A percentile compares a stretch with the other conserved stretches of the same genome.
Conservation (phyloP, 225 moss, liverwort and hornwort genomes). For the Polytrichum formosum region DNA sequence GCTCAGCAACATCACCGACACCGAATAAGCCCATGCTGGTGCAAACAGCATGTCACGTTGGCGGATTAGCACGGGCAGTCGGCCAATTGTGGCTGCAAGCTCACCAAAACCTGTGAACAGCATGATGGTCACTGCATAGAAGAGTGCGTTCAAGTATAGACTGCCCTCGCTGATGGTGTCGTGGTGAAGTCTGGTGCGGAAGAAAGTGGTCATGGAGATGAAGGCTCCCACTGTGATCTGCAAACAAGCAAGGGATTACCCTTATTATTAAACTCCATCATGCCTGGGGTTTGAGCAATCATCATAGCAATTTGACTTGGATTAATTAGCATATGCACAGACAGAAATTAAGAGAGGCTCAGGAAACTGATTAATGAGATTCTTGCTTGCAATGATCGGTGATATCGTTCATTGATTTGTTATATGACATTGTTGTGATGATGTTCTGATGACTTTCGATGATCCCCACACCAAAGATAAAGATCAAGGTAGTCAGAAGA, state of each 20-base stretch:
- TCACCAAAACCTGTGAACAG: conserved; percentile 73
- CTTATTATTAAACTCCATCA: too few relatives aligned
- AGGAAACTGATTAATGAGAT: too few relatives aligned
- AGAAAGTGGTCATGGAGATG: conserved; percentile 42
- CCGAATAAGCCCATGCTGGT: conserved; percentile 53
- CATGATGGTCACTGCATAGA: conserved; percentile 49
- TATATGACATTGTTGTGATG: too few relatives aligned
- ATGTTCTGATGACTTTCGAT: too few relatives aligned
- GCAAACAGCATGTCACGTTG: conserved; percentile 53
- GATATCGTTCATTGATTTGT: too few relatives aligned
- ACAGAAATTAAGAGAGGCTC: too few relatives aligned
- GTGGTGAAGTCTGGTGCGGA: conserved; percentile 47
- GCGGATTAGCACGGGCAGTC: conserved; percentile 60
- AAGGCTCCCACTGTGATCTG: conserved; percentile 51
- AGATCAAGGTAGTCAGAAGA: too few relatives aligned
- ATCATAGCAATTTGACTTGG: too few relatives aligned
- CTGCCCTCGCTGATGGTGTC: conserved; percentile 26
- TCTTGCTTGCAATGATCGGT: too few relatives aligned
- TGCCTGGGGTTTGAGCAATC: too few relatives aligned
- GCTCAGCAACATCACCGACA: conserved; percentile 39
- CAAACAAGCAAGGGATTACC: not conserved
- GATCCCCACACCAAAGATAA: too few relatives aligned
- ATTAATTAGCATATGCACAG: too few relatives aligned
- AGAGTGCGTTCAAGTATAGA: conserved; percentile 51
- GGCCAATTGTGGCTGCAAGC: conserved; percentile 40